These are phyloP conservation scores for Mycena leptocephala DNA, from an alignment of 768 basidiomycete genomes.

Conservation along the genomic window DNA sequence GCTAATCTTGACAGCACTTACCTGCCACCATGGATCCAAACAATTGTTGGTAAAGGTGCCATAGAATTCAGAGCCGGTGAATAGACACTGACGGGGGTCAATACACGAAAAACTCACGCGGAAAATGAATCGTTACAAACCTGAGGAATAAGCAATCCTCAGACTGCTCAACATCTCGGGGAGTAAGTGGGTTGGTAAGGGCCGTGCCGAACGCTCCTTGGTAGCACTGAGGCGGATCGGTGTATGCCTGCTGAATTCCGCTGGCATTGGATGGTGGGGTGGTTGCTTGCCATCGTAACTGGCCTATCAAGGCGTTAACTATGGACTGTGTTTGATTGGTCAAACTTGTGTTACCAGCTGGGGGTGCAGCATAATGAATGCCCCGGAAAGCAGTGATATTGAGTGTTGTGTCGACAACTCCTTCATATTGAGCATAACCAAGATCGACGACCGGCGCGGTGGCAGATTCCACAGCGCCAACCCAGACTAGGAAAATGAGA, in stretches of 20 bases:
- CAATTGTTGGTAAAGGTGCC: slow-evolving; percentile 25
- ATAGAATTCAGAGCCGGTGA: slow-evolving; percentile 10
- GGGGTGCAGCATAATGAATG: slow-evolving; percentile 53
- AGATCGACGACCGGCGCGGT: slow-evolving; percentile 40
- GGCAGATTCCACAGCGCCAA: neutral
- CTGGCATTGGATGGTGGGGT: neutral
- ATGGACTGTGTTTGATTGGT: neutral
- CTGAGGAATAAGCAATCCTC: slow-evolving; percentile 52
- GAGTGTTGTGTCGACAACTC: slow-evolving; percentile 32
- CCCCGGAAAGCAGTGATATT: slow-evolving; percentile 41
- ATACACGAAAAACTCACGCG: neutral
- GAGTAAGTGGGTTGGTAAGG: neutral
- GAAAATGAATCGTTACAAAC: slow-evolving; percentile 27
- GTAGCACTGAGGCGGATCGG: slow-evolving; percentile 2
- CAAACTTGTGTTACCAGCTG: slow-evolving; percentile 39
- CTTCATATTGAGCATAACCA: slow-evolving; percentile 44
- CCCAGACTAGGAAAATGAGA: neutral
- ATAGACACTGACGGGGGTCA: slow-evolving; percentile 20
- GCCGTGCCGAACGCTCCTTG: neutral
- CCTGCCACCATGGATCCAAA: slow-evolving; percentile 43
- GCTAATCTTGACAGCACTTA: too few relatives aligned
- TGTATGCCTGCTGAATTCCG: slow-evolving; percentile 8
- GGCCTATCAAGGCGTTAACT: neutral
- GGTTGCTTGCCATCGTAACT: slow-evolving; percentile 20
- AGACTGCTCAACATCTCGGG: slow-evolving; percentile 34